phyloP scores from a whole-genome alignment of 768 basidiomycete species.

The Russula brevipes region DNA sequence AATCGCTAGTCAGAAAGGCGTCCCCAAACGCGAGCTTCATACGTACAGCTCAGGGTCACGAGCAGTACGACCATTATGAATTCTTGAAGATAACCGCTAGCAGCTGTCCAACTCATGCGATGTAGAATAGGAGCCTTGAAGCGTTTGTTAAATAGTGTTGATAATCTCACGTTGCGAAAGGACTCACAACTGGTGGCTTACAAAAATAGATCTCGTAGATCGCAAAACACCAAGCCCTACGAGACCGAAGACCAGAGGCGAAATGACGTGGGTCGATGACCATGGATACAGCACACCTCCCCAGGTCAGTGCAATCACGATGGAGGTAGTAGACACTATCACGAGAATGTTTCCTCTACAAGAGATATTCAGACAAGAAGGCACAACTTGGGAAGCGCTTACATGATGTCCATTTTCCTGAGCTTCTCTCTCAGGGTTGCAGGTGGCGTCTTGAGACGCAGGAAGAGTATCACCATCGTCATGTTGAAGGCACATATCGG shows the following conservation, averaged over 20 bases:
- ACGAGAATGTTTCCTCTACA: conserved; percentile 37
- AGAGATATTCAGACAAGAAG: background rate
- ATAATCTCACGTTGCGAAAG: background rate
- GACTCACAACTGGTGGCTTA: conserved; percentile 34
- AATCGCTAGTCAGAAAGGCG: background rate
- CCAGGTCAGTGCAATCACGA: conserved; percentile 37
- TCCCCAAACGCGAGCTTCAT: background rate
- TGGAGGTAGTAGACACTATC: conserved; percentile 30
- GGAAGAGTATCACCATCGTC: conserved; percentile 30
- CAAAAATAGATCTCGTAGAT: conserved; percentile 36
- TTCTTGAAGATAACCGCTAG: conserved; percentile 35
- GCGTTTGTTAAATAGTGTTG: background rate
- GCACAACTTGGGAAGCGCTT: conserved; percentile 5
- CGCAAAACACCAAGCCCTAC: conserved; percentile 36
- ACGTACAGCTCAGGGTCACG: conserved; percentile 21
- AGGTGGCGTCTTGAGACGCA: conserved; percentile 34
- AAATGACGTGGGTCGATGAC: conserved; percentile 38
- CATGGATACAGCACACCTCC: conserved; percentile 42
- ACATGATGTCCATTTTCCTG: conserved; percentile 39
- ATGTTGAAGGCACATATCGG: conserved; percentile 33
- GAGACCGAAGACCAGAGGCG: conserved; percentile 39
- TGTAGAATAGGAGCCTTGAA: conserved; percentile 34
- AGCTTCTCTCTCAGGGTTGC: conserved; percentile 34
- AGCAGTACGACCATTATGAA: conserved; percentile 29
- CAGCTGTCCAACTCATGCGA: conserved; percentile 32